These are phyloP conservation scores for Sphagnum tenellum DNA, from an alignment of 225 moss, liverwort and hornwort genomes.

Conservation along the genomic window DNA sequence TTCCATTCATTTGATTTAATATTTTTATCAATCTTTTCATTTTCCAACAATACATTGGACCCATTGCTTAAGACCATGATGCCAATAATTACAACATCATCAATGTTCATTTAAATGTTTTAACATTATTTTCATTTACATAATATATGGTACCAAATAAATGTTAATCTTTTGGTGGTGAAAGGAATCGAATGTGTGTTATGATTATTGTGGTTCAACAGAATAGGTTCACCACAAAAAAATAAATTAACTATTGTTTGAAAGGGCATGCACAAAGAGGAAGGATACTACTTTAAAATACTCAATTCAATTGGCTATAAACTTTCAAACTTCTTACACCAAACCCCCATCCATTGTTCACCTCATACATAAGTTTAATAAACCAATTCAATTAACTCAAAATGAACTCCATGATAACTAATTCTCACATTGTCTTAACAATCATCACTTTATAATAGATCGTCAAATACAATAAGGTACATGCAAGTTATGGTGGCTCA, in stretches of 20 bases:
- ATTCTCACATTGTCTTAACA: too few relatives aligned
- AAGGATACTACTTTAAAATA: constrained; percentile 74
- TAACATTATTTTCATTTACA: constrained; percentile 26
- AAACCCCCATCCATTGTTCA: constrained; percentile 25
- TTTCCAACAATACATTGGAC: constrained; percentile 8
- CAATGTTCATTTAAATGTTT: constrained; percentile 7
- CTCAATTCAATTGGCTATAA: constrained; percentile 66
- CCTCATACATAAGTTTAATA: constrained; percentile 21
- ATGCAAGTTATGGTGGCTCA: too few relatives aligned
- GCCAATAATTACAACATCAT: constrained; percentile 20
- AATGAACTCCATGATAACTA: not conserved
- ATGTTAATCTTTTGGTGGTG: constrained; percentile 79
- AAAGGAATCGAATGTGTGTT: constrained; percentile 84
- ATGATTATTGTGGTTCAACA: constrained; percentile 60
- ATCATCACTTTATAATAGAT: too few relatives aligned
- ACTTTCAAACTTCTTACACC: constrained; percentile 77
- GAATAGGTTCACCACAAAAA: constrained; percentile 71
- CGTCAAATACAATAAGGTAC: too few relatives aligned
- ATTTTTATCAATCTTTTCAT: constrained; percentile 16
- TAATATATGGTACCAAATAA: constrained; percentile 47
- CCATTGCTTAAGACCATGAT: constrained; percentile 8
- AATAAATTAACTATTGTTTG: constrained; percentile 81
- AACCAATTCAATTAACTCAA: not conserved
- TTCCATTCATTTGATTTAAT: constrained; percentile 22
- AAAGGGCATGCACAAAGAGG: constrained; percentile 89